Evolutionary conservation across 2,329 filamentous ascomycete species (phyloP).

Genomic region (Penicillium sp.): DNA sequence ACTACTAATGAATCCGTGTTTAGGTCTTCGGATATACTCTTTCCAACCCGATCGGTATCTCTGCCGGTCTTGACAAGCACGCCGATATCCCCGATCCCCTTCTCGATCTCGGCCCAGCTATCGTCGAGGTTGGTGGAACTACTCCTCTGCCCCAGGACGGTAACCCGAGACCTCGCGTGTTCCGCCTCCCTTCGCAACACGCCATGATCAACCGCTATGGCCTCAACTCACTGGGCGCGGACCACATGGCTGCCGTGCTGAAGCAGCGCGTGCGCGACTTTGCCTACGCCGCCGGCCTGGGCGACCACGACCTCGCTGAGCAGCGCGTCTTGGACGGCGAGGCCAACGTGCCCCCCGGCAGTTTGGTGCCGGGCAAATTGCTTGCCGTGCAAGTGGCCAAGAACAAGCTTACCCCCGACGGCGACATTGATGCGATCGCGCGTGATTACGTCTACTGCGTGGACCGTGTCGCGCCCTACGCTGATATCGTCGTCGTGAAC

Average conservation of each 20-base stretch:
- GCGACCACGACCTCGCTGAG: conserved; percentile 64
- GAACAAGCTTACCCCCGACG: conserved; percentile 89
- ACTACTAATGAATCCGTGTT: conserved; percentile 1
- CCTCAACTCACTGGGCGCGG: conserved; percentile 87
- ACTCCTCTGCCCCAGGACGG: conserved; percentile 86
- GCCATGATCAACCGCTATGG: conserved; percentile 95
- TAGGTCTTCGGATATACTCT: conserved; percentile 75
- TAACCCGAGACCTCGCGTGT: conserved; percentile 85
- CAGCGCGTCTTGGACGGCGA: conserved; percentile 73
- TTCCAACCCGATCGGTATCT: conserved; percentile 87
- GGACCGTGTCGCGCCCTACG: conserved; percentile 77
- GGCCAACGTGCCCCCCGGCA: conserved; percentile 78
- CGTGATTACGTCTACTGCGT: conserved; percentile 88
- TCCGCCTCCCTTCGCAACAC: conserved; percentile 78
- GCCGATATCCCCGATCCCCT: conserved; percentile 84
- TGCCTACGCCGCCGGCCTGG: conserved; percentile 70
- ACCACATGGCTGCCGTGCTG: conserved; percentile 78
- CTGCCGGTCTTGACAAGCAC: conserved; percentile 94
- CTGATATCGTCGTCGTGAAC: conserved; percentile 96
- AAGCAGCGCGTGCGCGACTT: conserved; percentile 76
- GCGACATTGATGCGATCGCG: conserved; percentile 78
- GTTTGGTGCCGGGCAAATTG: conserved; percentile 71
- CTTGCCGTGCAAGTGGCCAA: conserved; percentile 93
- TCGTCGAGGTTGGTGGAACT: conserved; percentile 90
- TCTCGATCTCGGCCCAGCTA: conserved; percentile 78